Conservation (phyloP, 2,329 filamentous ascomycete species). For the Ophiocordyceps polyrhachis-furcata region DNA sequence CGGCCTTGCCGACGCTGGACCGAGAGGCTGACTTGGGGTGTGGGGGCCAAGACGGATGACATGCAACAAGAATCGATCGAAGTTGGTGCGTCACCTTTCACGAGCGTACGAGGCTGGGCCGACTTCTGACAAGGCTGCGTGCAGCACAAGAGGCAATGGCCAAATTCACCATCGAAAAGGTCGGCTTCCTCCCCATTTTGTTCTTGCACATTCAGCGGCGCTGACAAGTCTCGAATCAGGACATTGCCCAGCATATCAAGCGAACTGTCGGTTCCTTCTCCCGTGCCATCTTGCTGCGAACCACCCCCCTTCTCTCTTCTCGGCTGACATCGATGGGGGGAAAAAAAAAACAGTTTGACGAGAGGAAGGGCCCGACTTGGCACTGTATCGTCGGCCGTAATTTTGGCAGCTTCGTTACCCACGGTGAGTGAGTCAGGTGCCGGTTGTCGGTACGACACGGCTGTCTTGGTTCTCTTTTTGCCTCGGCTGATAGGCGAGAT, state of each 20-base stretch:
- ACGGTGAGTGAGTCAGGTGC: slow-evolving; percentile 41
- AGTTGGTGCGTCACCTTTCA: slow-evolving; percentile 51
- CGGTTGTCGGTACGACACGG: neutral
- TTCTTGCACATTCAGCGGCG: neutral
- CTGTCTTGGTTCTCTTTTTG: too few relatives aligned
- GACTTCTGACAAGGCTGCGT: slow-evolving; percentile 9
- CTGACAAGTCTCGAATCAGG: slow-evolving; percentile 31
- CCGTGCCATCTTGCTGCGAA: neutral
- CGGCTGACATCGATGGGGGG: neutral
- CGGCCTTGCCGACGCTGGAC: neutral
- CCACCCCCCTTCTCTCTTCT: neutral
- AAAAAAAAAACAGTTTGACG: slow-evolving; percentile 56
- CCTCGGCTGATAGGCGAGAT: neutral
- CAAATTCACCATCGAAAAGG: slow-evolving; percentile 45
- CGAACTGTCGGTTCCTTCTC: slow-evolving; percentile 45
- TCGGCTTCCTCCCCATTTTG: slow-evolving; percentile 5
- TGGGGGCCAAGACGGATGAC: slow-evolving; percentile 57
- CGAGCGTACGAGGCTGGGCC: neutral
- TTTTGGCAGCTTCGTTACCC: slow-evolving; percentile 97
- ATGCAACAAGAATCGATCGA: slow-evolving; percentile 95
- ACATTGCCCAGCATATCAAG: slow-evolving; percentile 93
- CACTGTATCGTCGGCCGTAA: slow-evolving; percentile 98
- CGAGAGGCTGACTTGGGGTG: slow-evolving; percentile 10
- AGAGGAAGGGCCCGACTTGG: slow-evolving; percentile 94
- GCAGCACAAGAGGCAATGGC: slow-evolving; percentile 44